phyloP scores from a whole-genome alignment of 2,329 filamentous ascomycete species.

The Trichoderma sp. region DNA sequence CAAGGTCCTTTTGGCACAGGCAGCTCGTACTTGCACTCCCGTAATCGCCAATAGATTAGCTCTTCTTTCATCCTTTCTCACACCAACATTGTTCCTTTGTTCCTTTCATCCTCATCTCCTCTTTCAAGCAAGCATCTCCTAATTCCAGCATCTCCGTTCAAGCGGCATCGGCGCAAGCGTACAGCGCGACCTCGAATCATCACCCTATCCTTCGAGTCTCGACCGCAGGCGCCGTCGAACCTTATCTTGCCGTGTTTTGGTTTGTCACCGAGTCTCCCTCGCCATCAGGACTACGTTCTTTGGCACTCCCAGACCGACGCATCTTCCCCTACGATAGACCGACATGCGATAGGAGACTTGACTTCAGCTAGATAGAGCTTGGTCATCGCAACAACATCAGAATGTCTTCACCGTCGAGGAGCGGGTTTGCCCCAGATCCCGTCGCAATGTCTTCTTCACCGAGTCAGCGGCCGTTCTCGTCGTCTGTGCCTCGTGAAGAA shows the following conservation, averaged over 20 bases:
- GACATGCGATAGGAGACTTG: constrained; percentile 13
- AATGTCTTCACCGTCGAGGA: constrained; percentile 39
- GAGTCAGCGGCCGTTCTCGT: constrained; percentile 43
- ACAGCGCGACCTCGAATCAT: not conserved
- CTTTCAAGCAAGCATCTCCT: not conserved
- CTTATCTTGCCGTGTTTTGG: not conserved
- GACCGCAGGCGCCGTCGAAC: not conserved
- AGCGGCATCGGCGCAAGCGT: not conserved
- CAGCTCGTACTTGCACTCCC: not conserved
- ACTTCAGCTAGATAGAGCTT: not conserved
- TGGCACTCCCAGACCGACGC: not conserved
- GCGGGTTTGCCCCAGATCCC: constrained; percentile 33
- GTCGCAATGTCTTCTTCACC: constrained; percentile 46
- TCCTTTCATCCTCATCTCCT: not conserved
- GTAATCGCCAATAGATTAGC: not conserved
- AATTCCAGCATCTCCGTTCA: not conserved
- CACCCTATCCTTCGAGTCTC: not conserved
- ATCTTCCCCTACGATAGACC: not conserved
- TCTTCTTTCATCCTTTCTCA: constrained; percentile 8
- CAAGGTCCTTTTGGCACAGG: constrained; percentile 13
- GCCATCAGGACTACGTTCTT: not conserved
- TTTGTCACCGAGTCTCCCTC: constrained; percentile 9
- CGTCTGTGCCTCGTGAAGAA: constrained; percentile 56
- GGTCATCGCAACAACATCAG: not conserved
- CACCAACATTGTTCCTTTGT: not conserved